These are phyloP conservation scores for Ceratocystis alfenasii DNA, from an alignment of 2,329 filamentous ascomycete species.

Conservation along the genomic window DNA sequence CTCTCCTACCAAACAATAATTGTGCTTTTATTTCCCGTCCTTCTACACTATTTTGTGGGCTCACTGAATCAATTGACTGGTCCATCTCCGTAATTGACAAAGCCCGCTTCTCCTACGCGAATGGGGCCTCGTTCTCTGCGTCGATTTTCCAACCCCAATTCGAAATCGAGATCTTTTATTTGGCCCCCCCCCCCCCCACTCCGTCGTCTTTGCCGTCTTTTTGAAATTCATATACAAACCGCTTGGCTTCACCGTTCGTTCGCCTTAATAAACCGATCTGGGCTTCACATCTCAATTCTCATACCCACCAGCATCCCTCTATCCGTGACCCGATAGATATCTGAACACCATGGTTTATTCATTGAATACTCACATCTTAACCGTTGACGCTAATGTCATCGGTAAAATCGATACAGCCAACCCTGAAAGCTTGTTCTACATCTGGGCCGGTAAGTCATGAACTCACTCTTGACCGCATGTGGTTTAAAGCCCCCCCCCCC, in stretches of 20 bases:
- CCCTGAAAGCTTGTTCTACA: slow-evolving; percentile 84
- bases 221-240: slow-evolving; percentile 19
- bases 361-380: slow-evolving; percentile 74
- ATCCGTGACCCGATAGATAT: slow-evolving; percentile 28
- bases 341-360: slow-evolving; percentile 61
- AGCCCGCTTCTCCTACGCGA: slow-evolving; percentile 12
- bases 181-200: background rate
- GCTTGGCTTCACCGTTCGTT: slow-evolving; percentile 6
- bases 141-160: slow-evolving; percentile 7
- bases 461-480: background rate
- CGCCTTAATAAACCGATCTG: background rate
- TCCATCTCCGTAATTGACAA: background rate
- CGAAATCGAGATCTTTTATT: slow-evolving; percentile 16
- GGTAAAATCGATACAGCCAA: slow-evolving; percentile 91
- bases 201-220: slow-evolving; percentile 1
- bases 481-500: background rate
- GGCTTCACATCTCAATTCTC: slow-evolving; percentile 16
- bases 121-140: slow-evolving; percentile 21
- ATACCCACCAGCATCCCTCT: slow-evolving; percentile 23
- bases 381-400: slow-evolving; percentile 82
- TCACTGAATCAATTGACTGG: background rate
- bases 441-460: slow-evolving; percentile 75
- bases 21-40: background rate
- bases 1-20: background rate
- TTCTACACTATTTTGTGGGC: background rate